Base-by-base conservation (phyloP, 495 filamentous ascomycete genomes). In the Mytilinidion resinicola region DNA sequence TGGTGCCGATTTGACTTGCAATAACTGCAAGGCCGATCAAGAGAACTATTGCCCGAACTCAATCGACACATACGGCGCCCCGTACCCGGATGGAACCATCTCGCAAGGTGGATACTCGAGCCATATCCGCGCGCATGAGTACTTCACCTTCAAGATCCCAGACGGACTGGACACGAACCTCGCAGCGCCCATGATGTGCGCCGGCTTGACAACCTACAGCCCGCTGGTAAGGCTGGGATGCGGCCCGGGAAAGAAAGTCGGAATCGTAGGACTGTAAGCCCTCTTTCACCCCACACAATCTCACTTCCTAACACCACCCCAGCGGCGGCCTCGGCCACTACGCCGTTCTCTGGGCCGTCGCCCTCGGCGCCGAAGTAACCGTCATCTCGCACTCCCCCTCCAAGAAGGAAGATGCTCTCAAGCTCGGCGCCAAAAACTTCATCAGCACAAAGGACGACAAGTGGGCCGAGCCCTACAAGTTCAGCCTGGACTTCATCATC, bases 121-220 rank as follows among this genome's bases (percentile, higher is more conserved):
- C 48, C 84, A 91, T 63, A 79, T 89, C 47, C 81, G 89, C 34
- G 85, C 84, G 0, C 88, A 90, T 69, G 82, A 90, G 69, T 85
- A 87, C 74, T 90, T 83, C 65, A 77, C 77, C 36, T 92, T 91
- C 75, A 85, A 84, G 21, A 92, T 96, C 58, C 91, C 91, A 15
- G 85, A 88, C 15, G 78, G 76, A 5, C 80, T 95, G 43, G 71
- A 82, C 19, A 83, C 76, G 63, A 77, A 77, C 42, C 67, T 82
- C 34, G 89, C 85, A 1, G 91, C 90, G 12, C 91, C 89, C 1
- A 95, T 95, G 89, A 78, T 95, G 65, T 96, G 91, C 69, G 91
- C 89, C 36, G 90, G 91, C 44, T 72, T 95, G 34, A 96, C 91
- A 1, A 83, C 82, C 33, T 95, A 85, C 73, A 85, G 81, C 36